Conservation (phyloP, 2,329 filamentous ascomycete genomes). For the Thelonectria olida region DNA sequence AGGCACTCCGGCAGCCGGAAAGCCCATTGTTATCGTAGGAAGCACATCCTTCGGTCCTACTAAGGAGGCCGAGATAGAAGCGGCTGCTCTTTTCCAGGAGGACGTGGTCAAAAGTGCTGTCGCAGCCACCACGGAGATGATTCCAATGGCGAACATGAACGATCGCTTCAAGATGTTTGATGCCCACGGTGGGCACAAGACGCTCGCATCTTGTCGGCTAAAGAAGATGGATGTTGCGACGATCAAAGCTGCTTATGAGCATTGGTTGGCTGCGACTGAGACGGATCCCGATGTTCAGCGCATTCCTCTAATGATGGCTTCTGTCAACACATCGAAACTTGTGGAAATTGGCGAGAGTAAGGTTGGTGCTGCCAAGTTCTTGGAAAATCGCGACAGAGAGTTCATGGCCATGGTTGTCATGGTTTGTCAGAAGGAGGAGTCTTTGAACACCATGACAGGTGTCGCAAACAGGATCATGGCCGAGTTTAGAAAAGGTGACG, state of each 20-base stretch:
- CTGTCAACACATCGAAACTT: constrained; percentile 26
- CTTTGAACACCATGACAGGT: constrained; percentile 2
- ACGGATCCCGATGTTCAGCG: constrained; percentile 27
- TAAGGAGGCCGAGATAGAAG: constrained; percentile 35
- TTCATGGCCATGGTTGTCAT: constrained; percentile 17
- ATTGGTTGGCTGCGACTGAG: constrained; percentile 36
- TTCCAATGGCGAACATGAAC: constrained; percentile 36
- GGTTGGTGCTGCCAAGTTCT: constrained; percentile 12
- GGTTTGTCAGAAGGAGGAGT: constrained; percentile 25
- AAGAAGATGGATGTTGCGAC: constrained; percentile 14
- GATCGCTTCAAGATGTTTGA: constrained; percentile 34
- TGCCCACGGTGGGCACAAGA: constrained; percentile 43
- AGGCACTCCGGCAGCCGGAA: constrained; percentile 38
- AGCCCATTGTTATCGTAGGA: constrained; percentile 41
- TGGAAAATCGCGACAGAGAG: constrained; percentile 34
- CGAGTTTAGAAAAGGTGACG: constrained; percentile 20
- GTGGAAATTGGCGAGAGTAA: background rate
- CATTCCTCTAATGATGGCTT: constrained; percentile 26
- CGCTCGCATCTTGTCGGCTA: constrained; percentile 36
- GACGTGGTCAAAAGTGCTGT: constrained; percentile 32
- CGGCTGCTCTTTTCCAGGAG: constrained; percentile 25
- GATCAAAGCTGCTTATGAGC: constrained; percentile 33
- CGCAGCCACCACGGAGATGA: constrained; percentile 31
- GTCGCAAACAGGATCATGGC: constrained; percentile 24
- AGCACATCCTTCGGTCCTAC: constrained; percentile 37